These are phyloP conservation scores for Bruguiera gymnorhiza DNA, from an alignment of 345 rosid species.

Conservation along the genomic window DNA sequence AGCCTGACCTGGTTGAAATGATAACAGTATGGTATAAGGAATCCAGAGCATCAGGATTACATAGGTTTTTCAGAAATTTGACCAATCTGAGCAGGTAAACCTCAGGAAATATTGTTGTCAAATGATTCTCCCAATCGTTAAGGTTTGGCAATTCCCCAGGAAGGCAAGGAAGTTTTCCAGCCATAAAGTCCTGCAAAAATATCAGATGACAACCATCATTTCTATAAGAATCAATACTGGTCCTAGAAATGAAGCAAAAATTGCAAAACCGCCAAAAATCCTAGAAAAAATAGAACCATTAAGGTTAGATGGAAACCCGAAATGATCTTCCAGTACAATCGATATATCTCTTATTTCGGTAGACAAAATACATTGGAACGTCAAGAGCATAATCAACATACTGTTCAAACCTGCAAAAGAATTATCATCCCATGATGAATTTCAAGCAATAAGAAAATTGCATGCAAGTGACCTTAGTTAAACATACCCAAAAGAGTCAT, in stretches of 20 bases:
- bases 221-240: background rate
- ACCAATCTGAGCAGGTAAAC: constrained; percentile 30
- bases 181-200: constrained; percentile 79
- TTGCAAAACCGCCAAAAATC: constrained; percentile 9
- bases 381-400: constrained; percentile 98
- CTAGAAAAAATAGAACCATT: constrained; percentile 27
- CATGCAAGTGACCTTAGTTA: background rate
- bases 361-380: constrained; percentile 98
- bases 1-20: constrained; percentile 65
- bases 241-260: background rate
- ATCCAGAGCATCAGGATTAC: constrained; percentile 8
- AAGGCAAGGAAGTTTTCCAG: constrained; percentile 86
- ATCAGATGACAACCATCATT: constrained; percentile 11
- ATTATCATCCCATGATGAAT: background rate
- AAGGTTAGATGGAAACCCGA: constrained; percentile 68
- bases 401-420: constrained; percentile 80
- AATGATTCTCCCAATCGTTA: constrained; percentile 96
- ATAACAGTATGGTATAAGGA: constrained; percentile 12
- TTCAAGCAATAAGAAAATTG: background rate
- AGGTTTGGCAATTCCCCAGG: constrained; percentile 92
- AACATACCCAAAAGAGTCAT: constrained; percentile 88
- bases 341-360: constrained; percentile 70
- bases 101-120: constrained; percentile 98
- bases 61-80: background rate
- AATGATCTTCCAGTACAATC: constrained; percentile 95